Conservation (phyloP, 768 basidiomycete genomes). For the Mycena belliarum region DNA sequence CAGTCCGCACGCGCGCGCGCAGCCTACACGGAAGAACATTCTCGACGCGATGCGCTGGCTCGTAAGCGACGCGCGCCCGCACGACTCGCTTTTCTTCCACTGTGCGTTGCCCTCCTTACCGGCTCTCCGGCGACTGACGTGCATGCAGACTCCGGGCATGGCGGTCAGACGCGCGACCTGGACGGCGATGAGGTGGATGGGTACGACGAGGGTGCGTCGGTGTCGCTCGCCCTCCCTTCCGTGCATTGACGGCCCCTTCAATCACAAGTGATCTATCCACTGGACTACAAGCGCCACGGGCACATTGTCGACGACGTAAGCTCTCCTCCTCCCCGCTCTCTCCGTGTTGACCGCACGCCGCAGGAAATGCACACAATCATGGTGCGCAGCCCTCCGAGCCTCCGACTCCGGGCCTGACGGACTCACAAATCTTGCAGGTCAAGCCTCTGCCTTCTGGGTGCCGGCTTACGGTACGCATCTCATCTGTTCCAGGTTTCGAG, state of each 20-base stretch:
- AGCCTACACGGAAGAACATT: conserved; percentile 50
- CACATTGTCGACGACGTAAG: conserved; percentile 75
- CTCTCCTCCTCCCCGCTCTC: neutral
- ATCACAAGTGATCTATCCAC: conserved; percentile 75
- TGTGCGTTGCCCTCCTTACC: conserved; percentile 36
- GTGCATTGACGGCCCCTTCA: neutral
- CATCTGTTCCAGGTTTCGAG: too few species aligned
- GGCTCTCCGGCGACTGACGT: conserved; percentile 20
- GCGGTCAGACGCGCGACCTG: conserved; percentile 82
- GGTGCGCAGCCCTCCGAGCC: too few species aligned
- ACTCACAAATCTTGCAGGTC: conserved; percentile 32
- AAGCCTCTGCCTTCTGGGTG: conserved; percentile 49
- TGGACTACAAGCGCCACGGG: conserved; percentile 80
- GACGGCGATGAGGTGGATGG: conserved; percentile 83
- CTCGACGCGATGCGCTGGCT: conserved; percentile 58
- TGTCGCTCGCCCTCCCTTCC: neutral
- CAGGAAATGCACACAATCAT: conserved; percentile 53
- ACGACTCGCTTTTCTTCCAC: conserved; percentile 81
- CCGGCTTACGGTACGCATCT: conserved; percentile 53
- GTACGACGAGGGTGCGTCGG: conserved; percentile 57
- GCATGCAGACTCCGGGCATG: conserved; percentile 82
- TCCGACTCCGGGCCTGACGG: neutral
- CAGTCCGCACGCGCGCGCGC: conserved; percentile 38
- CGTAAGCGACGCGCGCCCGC: conserved; percentile 61
- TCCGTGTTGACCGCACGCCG: neutral